Percentiles rank a stretch among this genome's conserved stretches.
These are phyloP conservation scores for Populus euphratica DNA, from an alignment of 345 rosid genomes.

Conservation along the genomic window DNA sequence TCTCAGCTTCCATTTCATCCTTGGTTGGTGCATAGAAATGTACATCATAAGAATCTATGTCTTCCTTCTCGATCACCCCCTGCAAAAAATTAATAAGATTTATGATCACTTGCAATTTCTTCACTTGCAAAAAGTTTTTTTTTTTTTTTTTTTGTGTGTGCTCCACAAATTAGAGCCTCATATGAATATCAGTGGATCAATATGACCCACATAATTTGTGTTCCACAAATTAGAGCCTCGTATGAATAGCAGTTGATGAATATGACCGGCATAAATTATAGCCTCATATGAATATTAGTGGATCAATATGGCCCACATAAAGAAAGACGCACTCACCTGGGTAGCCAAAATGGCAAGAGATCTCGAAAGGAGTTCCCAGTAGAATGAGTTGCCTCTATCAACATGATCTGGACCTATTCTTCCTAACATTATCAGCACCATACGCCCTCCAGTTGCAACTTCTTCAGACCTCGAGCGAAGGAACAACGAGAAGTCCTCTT, in stretches of 20 bases:
- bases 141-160: too few relatives aligned
- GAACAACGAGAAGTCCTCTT: conserved; percentile 64
- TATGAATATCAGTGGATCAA: too few relatives aligned
- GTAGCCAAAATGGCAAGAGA: conserved; percentile 50
- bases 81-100: background rate
- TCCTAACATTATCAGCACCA: conserved; percentile 70
- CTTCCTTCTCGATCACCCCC: conserved; percentile 69
- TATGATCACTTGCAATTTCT: too few relatives aligned
- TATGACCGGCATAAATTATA: too few relatives aligned
- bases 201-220: too few relatives aligned
- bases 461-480: conserved; percentile 62
- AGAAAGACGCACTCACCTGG: conserved; percentile 30
- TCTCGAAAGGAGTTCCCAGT: conserved; percentile 68
- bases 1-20: conserved; percentile 61
- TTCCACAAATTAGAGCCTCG: too few relatives aligned
- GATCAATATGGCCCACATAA: background rate
- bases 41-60: conserved; percentile 65
- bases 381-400: conserved; percentile 84
- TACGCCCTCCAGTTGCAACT: conserved; percentile 48
- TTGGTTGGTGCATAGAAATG: conserved; percentile 72
- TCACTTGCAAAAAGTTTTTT: too few relatives aligned
- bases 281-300: too few relatives aligned
- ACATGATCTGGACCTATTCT: conserved; percentile 56
- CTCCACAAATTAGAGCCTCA: too few relatives aligned
- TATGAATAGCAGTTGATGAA: too few relatives aligned